Conservation (phyloP, 2,329 filamentous ascomycete genomes). For the Claviceps sp. region DNA sequence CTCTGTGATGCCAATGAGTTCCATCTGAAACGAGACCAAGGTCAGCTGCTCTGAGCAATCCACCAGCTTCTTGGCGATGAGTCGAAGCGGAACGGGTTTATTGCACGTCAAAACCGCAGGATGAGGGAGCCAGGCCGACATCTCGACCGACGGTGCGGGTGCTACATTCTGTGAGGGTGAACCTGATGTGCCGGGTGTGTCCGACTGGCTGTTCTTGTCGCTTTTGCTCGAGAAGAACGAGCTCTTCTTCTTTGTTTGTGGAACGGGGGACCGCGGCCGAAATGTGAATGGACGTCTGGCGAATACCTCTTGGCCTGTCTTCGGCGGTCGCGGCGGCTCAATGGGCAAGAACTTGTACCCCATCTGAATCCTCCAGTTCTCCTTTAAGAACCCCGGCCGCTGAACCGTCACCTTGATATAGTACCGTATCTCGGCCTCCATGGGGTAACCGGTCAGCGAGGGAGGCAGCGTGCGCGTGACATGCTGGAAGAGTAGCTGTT, state of each 20-base stretch:
- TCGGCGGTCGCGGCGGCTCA: constrained; percentile 63
- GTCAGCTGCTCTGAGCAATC: constrained; percentile 57
- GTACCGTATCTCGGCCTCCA: constrained; percentile 81
- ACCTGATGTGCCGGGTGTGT: constrained; percentile 8
- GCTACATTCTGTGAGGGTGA: constrained; percentile 16
- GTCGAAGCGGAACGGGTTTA: constrained; percentile 63
- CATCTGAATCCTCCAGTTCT: constrained; percentile 60
- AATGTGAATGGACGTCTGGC: constrained; percentile 59
- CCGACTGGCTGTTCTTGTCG: constrained; percentile 10
- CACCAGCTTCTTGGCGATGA: constrained; percentile 66
- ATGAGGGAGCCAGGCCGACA: constrained; percentile 67
- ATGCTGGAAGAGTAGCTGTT: constrained; percentile 52
- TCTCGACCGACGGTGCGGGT: constrained; percentile 55
- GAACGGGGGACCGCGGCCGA: constrained; percentile 23
- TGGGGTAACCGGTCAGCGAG: constrained; percentile 73
- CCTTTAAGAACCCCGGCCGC: constrained; percentile 76
- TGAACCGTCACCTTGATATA: constrained; percentile 93
- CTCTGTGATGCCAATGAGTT: constrained; percentile 66
- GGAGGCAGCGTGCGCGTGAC: constrained; percentile 80
- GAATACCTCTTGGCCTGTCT: constrained; percentile 65
- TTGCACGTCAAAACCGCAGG: constrained; percentile 85
- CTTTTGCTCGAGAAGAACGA: constrained; percentile 41
- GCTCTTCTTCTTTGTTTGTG: constrained; percentile 32
- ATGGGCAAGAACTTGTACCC: constrained; percentile 85
- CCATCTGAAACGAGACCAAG: constrained; percentile 67